These are phyloP conservation scores for Cronartium quercuum DNA, from an alignment of 1,284 basidiomycete species.

Conservation along the genomic window DNA sequence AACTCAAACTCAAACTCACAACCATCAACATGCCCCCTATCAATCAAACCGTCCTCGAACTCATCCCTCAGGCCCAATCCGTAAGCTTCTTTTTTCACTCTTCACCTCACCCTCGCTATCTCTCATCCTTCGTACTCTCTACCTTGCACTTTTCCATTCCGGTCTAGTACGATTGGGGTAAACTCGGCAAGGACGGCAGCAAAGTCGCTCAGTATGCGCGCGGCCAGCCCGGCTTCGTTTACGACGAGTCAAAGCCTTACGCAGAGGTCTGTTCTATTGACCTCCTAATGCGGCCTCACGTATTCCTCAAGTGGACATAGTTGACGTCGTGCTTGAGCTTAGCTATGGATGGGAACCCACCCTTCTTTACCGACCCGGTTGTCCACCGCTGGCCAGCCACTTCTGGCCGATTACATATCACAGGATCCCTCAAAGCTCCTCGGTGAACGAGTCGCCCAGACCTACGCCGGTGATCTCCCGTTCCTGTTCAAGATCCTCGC, in stretches of 20 bases:
- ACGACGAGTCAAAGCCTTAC: slow-evolving; percentile 59
- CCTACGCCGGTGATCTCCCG: slow-evolving; percentile 71
- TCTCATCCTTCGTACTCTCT: neutral
- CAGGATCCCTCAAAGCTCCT: slow-evolving; percentile 62
- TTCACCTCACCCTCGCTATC: neutral
- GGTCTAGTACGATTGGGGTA: slow-evolving; percentile 55
- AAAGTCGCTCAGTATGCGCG: slow-evolving; percentile 56
- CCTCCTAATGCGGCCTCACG: neutral
- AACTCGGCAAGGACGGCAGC: slow-evolving; percentile 53
- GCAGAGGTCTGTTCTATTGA: slow-evolving; percentile 56
- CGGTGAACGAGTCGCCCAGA: slow-evolving; percentile 59
- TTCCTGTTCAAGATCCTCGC: slow-evolving; percentile 92
- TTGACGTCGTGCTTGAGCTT: slow-evolving; percentile 1
- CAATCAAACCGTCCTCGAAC: slow-evolving; percentile 40
- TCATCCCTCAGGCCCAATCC: slow-evolving; percentile 47
- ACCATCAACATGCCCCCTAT: no score
- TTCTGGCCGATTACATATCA: slow-evolving; percentile 60
- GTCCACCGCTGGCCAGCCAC: slow-evolving; percentile 52
- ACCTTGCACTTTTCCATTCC: neutral
- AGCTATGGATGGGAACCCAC: slow-evolving; percentile 99
- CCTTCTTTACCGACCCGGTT: slow-evolving; percentile 73
- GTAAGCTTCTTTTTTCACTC: slow-evolving; percentile 6
- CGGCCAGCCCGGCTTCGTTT: slow-evolving; percentile 53
- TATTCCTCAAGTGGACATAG: neutral
- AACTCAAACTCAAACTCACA: no score